Evolutionary conservation across 129 eudicot genomes (phyloP), one percentile per base, ranked within the genome.

Genomic region (Mikania micrantha): DNA sequence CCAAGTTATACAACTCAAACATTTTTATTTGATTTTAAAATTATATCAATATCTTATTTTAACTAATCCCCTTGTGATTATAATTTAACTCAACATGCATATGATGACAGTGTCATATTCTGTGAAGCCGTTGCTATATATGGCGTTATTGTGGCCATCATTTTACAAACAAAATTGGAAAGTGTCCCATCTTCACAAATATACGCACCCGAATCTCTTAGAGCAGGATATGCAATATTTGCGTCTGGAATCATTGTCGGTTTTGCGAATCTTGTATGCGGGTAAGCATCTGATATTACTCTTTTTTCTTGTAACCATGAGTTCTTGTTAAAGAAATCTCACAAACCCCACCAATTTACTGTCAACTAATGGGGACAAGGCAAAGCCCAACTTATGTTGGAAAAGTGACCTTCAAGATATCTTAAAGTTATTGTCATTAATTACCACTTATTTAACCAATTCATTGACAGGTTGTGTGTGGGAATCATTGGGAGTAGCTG

Each of bases 101-200:
- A 42, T 49, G 71, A 69, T 69, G 36, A 50, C 94, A 88, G 96
- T 76, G 97, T 91, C 32, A 91, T 91, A 32, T 91, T 91, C 64
- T 88, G 97, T 88, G 97, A 91, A 79, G 96, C 91, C 27, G 97
- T 91, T 73, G 97, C 97, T 62, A 91, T 91, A 71, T 91, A 91
- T 73, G 97, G 97, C 59, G 97, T 91, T 32, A 91, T 91, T 25
- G 96, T 88, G 72, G 95, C 97, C 44, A 85, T 88, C 48, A 88
- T 91, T 71, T 80, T 91, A 47, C 97, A 91, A 71, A 91, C 96
- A 56, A 91, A 91, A 82, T 73, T 91, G 50, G 96, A 91, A 73
- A 88, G 97, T 73, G 96, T 88, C 52, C 94, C 97, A 40, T 47
- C 85, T 50, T 79, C 90, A 28, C 85, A 79, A 74, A 77, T 85